Percentiles rank a stretch among this genome's conserved stretches.
Evolutionary conservation across 345 rosid species (phyloP).

Genomic region (Pugionium dolabratum): DNA sequence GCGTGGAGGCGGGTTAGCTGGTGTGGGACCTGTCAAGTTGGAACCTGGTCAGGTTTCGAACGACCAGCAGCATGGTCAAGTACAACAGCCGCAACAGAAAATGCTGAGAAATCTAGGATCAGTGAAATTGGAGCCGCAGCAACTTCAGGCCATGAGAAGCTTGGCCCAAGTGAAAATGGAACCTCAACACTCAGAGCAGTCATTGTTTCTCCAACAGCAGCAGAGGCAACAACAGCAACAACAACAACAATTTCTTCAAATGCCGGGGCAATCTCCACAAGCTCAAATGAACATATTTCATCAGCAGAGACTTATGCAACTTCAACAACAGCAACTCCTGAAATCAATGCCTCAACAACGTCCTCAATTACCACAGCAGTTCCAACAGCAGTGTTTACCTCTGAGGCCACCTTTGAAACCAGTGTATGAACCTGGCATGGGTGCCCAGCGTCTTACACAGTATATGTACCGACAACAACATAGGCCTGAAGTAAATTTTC

Average conservation of each 20-base stretch:
- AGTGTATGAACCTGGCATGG: conserved; percentile 90
- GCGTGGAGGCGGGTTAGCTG: conserved; percentile 65
- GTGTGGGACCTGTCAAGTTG: conserved; percentile 77
- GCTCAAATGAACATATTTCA: conserved; percentile 71
- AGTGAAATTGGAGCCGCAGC: conserved; percentile 81
- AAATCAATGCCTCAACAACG: conserved; percentile 88
- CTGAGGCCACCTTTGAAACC: conserved; percentile 70
- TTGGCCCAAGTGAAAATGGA: conserved; percentile 75
- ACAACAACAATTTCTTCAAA: conserved; percentile 74
- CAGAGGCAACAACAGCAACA: conserved; percentile 68
- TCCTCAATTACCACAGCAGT: conserved; percentile 71
- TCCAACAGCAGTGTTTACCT: conserved; percentile 78
- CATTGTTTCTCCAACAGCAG: conserved; percentile 79
- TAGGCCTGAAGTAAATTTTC: conserved; percentile 79
- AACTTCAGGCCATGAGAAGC: conserved; percentile 60
- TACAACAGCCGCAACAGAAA: conserved; percentile 49
- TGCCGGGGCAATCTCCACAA: conserved; percentile 86
- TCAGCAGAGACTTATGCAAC: conserved; percentile 75
- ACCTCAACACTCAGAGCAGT: conserved; percentile 74
- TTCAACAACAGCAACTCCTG: conserved; percentile 81
- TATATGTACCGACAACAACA: conserved; percentile 94
- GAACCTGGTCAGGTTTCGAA: conserved; percentile 68
- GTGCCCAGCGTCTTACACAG: conserved; percentile 88
- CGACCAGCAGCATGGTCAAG: conserved; percentile 55
- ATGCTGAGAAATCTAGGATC: conserved; percentile 60